These are phyloP conservation scores for Zoysia pacifica DNA, from an alignment of 176 grass and related monocot genomes.

Conservation along the genomic window DNA sequence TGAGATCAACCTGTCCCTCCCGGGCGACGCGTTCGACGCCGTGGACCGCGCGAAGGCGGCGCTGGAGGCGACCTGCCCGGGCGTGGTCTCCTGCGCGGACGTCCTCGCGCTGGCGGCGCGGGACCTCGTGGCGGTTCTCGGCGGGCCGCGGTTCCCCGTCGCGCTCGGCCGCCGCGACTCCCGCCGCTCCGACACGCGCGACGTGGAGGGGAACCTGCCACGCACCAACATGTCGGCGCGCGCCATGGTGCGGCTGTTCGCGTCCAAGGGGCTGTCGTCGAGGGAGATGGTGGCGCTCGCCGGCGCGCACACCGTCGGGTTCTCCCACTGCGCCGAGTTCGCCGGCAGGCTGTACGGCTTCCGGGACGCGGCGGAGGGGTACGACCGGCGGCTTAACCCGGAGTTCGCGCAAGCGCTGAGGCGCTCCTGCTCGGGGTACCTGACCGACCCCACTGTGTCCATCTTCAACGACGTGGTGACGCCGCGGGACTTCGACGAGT, in stretches of 20 bases:
- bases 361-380: conserved; percentile 5
- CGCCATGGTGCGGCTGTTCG: conserved; percentile 61
- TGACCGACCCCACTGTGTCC: conserved; percentile 66
- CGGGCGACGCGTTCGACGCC: conserved; percentile 85
- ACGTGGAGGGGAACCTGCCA: conserved; percentile 61
- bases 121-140: conserved; percentile 63
- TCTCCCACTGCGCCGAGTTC: conserved; percentile 97
- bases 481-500: conserved; percentile 70
- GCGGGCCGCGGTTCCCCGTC: conserved; percentile 67
- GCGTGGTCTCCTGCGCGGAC: conserved; percentile 84
- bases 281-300: conserved; percentile 89
- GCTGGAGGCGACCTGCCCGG: conserved; percentile 65
- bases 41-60: conserved; percentile 69
- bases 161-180: conserved; percentile 71
- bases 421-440: conserved; percentile 68
- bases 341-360: conserved; percentile 64
- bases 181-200: conserved; percentile 40
- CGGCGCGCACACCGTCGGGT: conserved; percentile 85
- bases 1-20: conserved; percentile 89
- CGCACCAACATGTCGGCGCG: conserved; percentile 78
- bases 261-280: conserved; percentile 49
- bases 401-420: conserved; percentile 65
- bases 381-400: conserved; percentile 73
- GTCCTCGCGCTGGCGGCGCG: conserved; percentile 68
- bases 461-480: conserved; percentile 93